Percentiles rank a stretch among this genome's conserved stretches.
Conservation (phyloP, 129 eudicot species). For the Flaveria sonorensis region DNA sequence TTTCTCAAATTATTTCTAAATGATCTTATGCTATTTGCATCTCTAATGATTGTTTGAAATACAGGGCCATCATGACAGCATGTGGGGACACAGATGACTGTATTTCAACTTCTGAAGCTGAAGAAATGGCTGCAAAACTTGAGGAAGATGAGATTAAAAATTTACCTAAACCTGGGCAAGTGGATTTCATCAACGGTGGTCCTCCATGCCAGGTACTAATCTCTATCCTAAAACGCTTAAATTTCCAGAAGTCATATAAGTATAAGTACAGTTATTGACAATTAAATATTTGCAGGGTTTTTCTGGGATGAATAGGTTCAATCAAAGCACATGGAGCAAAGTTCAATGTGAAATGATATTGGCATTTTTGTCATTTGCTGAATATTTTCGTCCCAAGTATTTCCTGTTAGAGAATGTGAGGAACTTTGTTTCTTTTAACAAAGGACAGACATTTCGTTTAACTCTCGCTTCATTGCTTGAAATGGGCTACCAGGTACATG, state of each 20-base stretch:
- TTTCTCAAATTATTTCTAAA: not conserved
- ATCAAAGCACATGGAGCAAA: slow-evolving; percentile 60
- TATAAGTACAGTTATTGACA: slow-evolving; percentile 2
- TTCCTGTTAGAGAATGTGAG: slow-evolving; percentile 61
- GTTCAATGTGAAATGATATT: slow-evolving; percentile 70
- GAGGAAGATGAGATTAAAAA: slow-evolving; percentile 42
- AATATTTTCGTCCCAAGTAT: slow-evolving; percentile 61
- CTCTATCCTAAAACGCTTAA: not conserved
- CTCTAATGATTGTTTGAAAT: slow-evolving; percentile 6
- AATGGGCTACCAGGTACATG: slow-evolving; percentile 67
- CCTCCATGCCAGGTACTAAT: slow-evolving; percentile 62
- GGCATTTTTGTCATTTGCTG: slow-evolving; percentile 62
- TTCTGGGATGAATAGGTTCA: slow-evolving; percentile 64
- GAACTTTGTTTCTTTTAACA: slow-evolving; percentile 66
- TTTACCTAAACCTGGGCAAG: slow-evolving; percentile 58
- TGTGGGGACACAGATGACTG: slow-evolving; percentile 59
- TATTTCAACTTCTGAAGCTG: slow-evolving; percentile 55
- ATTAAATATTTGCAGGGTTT: slow-evolving; percentile 44
- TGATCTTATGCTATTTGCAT: not conserved
- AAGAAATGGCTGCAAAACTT: slow-evolving; percentile 53
- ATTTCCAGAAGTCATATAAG: not conserved
- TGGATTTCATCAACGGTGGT: slow-evolving; percentile 65
- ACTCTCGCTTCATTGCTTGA: slow-evolving; percentile 56
- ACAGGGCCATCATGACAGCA: slow-evolving; percentile 55
- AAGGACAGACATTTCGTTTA: slow-evolving; percentile 65